Conservation (phyloP, 2,329 filamentous ascomycete genomes). For the Pleurostoma richardsiae region DNA sequence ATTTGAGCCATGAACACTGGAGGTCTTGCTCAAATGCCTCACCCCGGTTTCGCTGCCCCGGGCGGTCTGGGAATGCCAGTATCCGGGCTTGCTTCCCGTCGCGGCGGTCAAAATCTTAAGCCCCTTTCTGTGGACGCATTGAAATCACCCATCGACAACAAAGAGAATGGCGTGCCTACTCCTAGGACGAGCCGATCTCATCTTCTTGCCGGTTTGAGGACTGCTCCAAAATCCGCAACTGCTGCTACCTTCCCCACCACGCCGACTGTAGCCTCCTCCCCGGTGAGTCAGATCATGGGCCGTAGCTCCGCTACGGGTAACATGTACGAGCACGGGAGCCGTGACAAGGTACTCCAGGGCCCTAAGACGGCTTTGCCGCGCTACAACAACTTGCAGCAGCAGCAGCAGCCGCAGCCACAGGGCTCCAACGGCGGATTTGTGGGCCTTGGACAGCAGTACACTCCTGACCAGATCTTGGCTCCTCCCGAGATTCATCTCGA, state of each 20-base stretch:
- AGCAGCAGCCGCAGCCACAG: conserved; percentile 17
- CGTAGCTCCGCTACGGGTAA: conserved; percentile 32
- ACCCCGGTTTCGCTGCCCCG: conserved; percentile 69
- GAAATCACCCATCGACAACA: conserved; percentile 63
- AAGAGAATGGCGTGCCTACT: conserved; percentile 67
- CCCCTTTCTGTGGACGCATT: conserved; percentile 73
- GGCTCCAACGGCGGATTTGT: conserved; percentile 13
- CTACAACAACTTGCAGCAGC: conserved; percentile 28
- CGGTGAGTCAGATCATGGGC: conserved; percentile 36
- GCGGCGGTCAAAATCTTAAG: conserved; percentile 85
- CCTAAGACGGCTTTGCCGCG: conserved; percentile 56
- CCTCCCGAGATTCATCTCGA: conserved; percentile 76
- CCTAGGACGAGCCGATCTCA: conserved; percentile 94
- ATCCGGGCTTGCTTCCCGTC: conserved; percentile 75
- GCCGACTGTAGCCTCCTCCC: conserved; percentile 31
- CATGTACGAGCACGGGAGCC: conserved; percentile 31
- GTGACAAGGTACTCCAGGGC: conserved; percentile 38
- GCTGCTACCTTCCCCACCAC: conserved; percentile 57
- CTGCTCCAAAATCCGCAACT: conserved; percentile 82
- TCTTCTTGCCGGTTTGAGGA: conserved; percentile 86
- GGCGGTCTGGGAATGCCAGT: conserved; percentile 70
- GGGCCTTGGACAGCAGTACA: conserved; percentile 49
- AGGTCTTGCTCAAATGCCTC: conserved; percentile 99
- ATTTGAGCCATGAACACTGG: conserved; percentile 78
- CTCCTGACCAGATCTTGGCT: conserved; percentile 81